These are phyloP conservation scores for Citrus reticulata DNA, from an alignment of 345 rosid genomes.

Conservation along the genomic window DNA sequence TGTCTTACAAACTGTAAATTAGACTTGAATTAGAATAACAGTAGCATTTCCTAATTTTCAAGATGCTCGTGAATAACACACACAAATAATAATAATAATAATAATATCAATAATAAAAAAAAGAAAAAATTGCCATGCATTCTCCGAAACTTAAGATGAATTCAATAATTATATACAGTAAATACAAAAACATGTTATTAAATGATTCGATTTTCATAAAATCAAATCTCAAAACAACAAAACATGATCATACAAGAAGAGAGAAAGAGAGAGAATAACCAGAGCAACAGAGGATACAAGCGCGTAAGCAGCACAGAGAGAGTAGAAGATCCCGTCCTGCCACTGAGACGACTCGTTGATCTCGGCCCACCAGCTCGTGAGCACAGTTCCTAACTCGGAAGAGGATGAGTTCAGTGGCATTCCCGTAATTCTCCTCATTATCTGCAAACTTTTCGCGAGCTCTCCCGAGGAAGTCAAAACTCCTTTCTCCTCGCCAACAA, in stretches of 20 bases:
- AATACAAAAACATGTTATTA: neutral
- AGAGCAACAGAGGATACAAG: slow-evolving; percentile 85
- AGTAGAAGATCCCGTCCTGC: slow-evolving; percentile 91
- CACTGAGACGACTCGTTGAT: slow-evolving; percentile 79
- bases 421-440: slow-evolving; percentile 14
- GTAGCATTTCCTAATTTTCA: neutral
- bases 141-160: neutral
- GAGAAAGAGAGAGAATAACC: slow-evolving; percentile 29
- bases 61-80: neutral
- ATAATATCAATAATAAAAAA: no score
- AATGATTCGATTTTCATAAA: neutral
- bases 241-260: neutral
- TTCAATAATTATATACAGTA: neutral
- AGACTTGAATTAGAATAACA: neutral
- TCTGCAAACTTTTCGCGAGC: neutral
- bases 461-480: slow-evolving; percentile 1
- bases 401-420: slow-evolving; percentile 15
- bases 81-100: no score
- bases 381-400: slow-evolving; percentile 11
- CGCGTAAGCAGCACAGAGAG: slow-evolving; percentile 90
- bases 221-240: neutral
- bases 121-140: neutral
- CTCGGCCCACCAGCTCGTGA: slow-evolving; percentile 75
- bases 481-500: neutral
- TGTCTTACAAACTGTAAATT: neutral